Base-by-base conservation (phyloP, 179 eudicot genomes). In the Pouteria campechiana region DNA sequence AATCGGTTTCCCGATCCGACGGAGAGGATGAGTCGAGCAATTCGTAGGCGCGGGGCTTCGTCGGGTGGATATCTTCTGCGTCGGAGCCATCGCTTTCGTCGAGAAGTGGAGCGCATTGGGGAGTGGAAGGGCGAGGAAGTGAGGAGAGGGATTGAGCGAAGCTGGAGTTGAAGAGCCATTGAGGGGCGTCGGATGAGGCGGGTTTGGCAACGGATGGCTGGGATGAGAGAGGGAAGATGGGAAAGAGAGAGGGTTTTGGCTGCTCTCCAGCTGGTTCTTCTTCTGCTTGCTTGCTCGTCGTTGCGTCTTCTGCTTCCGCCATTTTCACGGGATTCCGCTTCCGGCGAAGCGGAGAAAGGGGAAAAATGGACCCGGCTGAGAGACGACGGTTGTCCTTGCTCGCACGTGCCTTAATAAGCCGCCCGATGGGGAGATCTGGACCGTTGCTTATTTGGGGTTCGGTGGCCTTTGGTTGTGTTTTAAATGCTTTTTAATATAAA, bases 141-240 rank as follows among this genome's bases (percentile, higher is more conserved):
- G 61, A 73, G 59, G 93, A 46, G 41, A 78, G 49, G 63, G 79
- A 74, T 58, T 72, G 34, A 51, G 72, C 73, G 79, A 87, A 87
- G 64, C 96, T 87, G 57, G 78, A 25, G 50, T 75, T 87, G 50
- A 25, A 31, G 5, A 83, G 81, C 94, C 94, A 79, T 36, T 42
- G 49, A 14, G 73, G 33, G 10, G 65, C 6, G 46, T 60, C 21
- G 61, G 46, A 6, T 29, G 46, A 1, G 48, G 6, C 12, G 44
- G 50, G 16, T 16, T 32, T 35, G 41, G 17, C 9, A 17, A 37
- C 7, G 41, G 54, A 7, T 46, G 70, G 6, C 50, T 24, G 19
- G 32, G 53, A 18, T 17, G 57, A 25, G 25, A 44, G 27, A 12
- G 68, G 18, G 19, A 23, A 27, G 32, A 67, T 34, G 11, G 79